A percentile compares a stretch with the other conserved stretches of the same genome.
Conservation (phyloP, 2,329 filamentous ascomycete species). For the Pseudocercospora macadamiae region DNA sequence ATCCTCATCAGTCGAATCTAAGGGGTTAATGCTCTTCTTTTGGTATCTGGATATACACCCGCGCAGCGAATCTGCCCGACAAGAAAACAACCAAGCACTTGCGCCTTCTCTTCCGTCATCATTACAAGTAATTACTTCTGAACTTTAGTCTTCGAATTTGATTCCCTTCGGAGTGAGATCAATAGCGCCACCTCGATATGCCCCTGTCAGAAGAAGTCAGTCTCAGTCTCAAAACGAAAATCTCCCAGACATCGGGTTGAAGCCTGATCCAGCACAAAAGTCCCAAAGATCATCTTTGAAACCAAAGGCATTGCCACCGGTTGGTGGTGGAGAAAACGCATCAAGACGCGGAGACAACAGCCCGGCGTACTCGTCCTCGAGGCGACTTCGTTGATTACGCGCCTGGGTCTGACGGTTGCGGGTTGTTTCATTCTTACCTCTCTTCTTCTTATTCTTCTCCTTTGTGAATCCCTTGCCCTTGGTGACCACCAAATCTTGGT, state of each 20-base stretch:
- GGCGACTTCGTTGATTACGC: neutral
- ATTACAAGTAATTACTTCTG: neutral
- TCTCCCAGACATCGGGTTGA: constrained; percentile 13
- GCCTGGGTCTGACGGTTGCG: neutral
- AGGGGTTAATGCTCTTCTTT: too few relatives aligned
- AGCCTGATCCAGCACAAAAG: constrained; percentile 13
- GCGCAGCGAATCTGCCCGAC: neutral
- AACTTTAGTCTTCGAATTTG: constrained; percentile 81
- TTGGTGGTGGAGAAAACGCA: neutral
- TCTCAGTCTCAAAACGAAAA: neutral
- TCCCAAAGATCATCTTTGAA: constrained; percentile 12
- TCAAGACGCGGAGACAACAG: neutral
- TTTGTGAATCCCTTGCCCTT: constrained; percentile 98
- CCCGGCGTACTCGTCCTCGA: neutral
- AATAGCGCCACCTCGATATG: constrained; percentile 85
- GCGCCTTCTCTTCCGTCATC: neutral
- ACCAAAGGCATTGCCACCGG: neutral
- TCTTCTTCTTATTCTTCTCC: constrained; percentile 89
- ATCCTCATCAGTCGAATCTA: too few relatives aligned
- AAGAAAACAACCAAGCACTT: neutral
- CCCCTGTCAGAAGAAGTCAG: constrained; percentile 76
- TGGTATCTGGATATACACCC: too few relatives aligned
- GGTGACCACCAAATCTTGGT: constrained; percentile 85
- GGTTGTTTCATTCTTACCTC: constrained; percentile 30
- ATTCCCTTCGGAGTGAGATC: constrained; percentile 83